Evolutionary conservation across 225 moss, liverwort and hornwort species (phyloP), one percentile per base, ranked within the genome.

Genomic region (Pleurozium schreberi): DNA sequence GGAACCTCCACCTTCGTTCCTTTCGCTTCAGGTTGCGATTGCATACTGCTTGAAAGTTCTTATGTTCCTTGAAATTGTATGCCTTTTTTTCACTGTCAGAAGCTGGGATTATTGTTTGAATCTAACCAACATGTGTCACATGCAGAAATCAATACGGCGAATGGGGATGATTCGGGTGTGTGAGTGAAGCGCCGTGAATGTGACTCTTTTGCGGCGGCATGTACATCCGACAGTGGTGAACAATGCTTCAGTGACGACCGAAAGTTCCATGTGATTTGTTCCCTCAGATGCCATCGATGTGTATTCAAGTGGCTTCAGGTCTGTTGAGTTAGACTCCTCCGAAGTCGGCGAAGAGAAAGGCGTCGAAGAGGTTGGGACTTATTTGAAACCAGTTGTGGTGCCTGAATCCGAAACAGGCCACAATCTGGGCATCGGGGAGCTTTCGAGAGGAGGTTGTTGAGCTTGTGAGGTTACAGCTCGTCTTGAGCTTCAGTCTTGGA

Each of bases 171-270:
- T 86, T 92, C 95, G n/a, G n/a, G n/a, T n/a, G n/a, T 66, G 92
- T 95, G 34, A 92, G 91, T 92, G 96, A 93, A 87, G 94, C 95
- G 30, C 87, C 91, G 38, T 92, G 94, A 89, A 98, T 85, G 71
- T 85, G 75, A 92, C 84, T 77, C 83, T 95, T 49, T 83, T 92
- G 84, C 84, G 68, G 49, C 87, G 89, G 81, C 96, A 94, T 80
- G 89, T 84, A 68, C 93, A 94, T 69, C 90, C 91, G 36, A 92
- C 90, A 89, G 87, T 95, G n/a, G 93, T 88, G n/a, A 93, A 86
- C 59, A 79, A 92, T 57, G 93, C 95, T 11, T 75, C 84, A 53
- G 82, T 85, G 45, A 87, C 92, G 64, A 88, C 94, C 33, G 88
- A 93, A 68, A 91, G 80, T 25, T 77, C 80, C 42, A 79, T 91